Base-by-base conservation (phyloP, 2,329 filamentous ascomycete species). In the Gnomoniopsis smithogilvyi region DNA sequence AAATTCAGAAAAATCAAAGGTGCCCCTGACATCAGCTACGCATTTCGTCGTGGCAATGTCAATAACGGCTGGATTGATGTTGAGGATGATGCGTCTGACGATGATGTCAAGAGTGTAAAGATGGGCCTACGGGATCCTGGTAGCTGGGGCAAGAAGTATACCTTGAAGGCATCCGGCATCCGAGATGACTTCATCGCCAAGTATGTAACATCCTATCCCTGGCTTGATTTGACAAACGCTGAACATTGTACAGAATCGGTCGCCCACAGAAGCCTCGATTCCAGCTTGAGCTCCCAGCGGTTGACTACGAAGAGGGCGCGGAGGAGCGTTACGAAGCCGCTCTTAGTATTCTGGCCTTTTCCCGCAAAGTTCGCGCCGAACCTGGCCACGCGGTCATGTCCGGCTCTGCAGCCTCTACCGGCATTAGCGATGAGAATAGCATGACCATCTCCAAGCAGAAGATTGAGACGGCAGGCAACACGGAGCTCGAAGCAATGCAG, bases 51-150 rank as follows among this genome's bases (percentile, higher is more conserved):
- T 59, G 91, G 90, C 59, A 80, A 87, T 67, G 78, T 74, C 68
- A 91, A 91, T 70, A 89, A 89, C 61, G 89, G 89, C 43, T 78
- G 85, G 67, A 86, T 92, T 65, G 89, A 92, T 65, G 76, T 92
- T 58, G 85, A 87, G 56, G 78, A 77, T 66, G 73, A 80, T 41
- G 82, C 87, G 38, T 81, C 49, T 19, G 45, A 51, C 17, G 33
- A 30, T 26, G 36, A 14, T 21, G n/a, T n/a, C 33, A 17, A 6
- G 34, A 19, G 15, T 34, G 47, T 17, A 3, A 43, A 84, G 34
- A 72, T 72, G 30, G 79, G 60, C 33, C 43, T 57, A 49, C 53
- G 50, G 15, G 60, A 60, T 22, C 51, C 46, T 26, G 30, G 22
- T 14, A 62, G 50, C 54, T 62, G 49, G 26, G 60, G 60, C 21